Conservation (phyloP, 108 stramenopile species). For the Aurantiochytrium sp. region DNA sequence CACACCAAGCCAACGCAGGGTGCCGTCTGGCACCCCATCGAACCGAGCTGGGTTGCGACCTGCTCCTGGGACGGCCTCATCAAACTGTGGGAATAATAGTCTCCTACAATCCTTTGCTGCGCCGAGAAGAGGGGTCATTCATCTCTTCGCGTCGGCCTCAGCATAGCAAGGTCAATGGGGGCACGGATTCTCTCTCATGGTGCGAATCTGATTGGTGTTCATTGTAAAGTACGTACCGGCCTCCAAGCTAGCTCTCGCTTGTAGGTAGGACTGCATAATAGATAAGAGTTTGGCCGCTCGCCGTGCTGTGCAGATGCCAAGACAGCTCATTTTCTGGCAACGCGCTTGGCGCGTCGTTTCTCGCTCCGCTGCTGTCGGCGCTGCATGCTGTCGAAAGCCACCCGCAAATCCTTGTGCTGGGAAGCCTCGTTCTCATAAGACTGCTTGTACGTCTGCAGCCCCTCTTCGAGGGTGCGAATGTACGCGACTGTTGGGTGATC, state of each 20-base stretch:
- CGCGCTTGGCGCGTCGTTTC: not conserved
- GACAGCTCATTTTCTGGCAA: not conserved
- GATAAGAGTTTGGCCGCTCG: no score
- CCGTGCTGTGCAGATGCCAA: no score
- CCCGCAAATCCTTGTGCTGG: not conserved
- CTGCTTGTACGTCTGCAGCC: conserved; percentile 18
- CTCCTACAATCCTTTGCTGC: no score
- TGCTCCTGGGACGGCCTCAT: conserved; percentile 98
- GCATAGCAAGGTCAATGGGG: no score
- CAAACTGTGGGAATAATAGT: conserved; percentile 89
- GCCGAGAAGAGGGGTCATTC: no score
- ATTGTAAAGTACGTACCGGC: no score
- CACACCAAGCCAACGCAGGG: conserved; percentile 89
- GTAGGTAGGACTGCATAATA: no score
- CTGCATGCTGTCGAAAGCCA: conserved; percentile 13
- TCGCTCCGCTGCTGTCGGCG: not conserved
- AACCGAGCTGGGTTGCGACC: conserved; percentile 82
- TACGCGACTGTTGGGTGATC: not conserved
- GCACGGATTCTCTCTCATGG: no score
- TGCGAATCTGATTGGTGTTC: no score
- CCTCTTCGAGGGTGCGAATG: conserved; percentile 1
- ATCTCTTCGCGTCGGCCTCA: no score
- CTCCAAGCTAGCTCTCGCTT: no score
- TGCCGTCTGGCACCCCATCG: conserved; percentile 89
- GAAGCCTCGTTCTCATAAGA: not conserved